phyloP scores from a whole-genome alignment of 163 green algal species.

The Smithsoniella earleae region DNA sequence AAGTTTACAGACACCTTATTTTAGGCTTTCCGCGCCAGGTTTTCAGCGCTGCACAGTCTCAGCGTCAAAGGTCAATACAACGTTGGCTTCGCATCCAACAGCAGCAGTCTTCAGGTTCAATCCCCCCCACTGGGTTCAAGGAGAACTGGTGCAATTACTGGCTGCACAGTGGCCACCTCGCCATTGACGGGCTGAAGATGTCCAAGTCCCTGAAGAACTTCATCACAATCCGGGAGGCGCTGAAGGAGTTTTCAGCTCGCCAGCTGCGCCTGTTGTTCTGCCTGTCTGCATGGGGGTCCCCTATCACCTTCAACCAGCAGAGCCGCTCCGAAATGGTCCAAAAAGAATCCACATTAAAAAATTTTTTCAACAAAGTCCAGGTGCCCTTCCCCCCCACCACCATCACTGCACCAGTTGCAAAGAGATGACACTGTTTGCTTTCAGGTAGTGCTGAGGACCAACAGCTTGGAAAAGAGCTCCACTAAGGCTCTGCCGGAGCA shows the following conservation, averaged over 20 bases:
- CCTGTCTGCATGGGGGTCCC: conserved; percentile 78
- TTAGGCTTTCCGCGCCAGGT: no score
- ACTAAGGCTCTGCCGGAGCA: conserved; percentile 9
- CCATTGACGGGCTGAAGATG: conserved; percentile 98
- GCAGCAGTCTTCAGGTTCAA: neutral
- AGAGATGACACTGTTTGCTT: conserved; percentile 27
- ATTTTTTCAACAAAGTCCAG: conserved; percentile 91
- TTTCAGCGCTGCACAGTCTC: no score
- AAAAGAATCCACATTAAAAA: conserved; percentile 70
- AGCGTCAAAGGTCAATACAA: no score
- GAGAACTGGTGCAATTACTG: conserved; percentile 99
- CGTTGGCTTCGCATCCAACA: no score
- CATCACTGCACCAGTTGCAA: neutral
- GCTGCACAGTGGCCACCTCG: conserved; percentile 85
- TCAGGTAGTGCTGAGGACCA: conserved; percentile 47
- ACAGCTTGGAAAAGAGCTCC: conserved; percentile 6
- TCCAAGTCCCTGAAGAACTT: conserved; percentile 99
- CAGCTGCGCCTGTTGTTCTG: conserved; percentile 93
- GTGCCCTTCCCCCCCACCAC: conserved; percentile 43
- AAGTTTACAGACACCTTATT: no score
- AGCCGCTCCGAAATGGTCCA: conserved; percentile 54
- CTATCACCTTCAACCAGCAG: conserved; percentile 54
- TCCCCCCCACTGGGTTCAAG: conserved; percentile 15
- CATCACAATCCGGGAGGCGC: conserved; percentile 86
- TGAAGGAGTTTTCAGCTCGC: conserved; percentile 66